Conservation (phyloP, 805 yeast species). For the Lachancea thermotolerans region DNA sequence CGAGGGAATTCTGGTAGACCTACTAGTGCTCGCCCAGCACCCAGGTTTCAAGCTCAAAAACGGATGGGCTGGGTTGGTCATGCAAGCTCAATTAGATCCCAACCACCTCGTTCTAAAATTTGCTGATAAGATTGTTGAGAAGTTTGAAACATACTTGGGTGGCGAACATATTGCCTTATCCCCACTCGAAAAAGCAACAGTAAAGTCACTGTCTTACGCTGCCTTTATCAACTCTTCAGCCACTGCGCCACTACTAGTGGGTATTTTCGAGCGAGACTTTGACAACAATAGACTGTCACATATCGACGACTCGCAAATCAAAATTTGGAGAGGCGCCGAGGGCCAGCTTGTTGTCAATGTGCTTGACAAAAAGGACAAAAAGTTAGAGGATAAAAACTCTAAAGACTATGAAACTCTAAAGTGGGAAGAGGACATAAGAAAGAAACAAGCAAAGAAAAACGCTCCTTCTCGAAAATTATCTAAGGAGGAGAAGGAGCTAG, state of each 20-base stretch:
- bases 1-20: slow-evolving; percentile 32
- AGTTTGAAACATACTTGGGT: slow-evolving; percentile 16
- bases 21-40: slow-evolving; percentile 42
- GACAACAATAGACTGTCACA: slow-evolving; percentile 30
- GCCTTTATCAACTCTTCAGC: slow-evolving; percentile 54
- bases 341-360: slow-evolving; percentile 67
- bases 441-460: slow-evolving; percentile 54
- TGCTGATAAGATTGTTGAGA: slow-evolving; percentile 19
- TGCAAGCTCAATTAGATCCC: slow-evolving; percentile 57
- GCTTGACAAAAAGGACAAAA: slow-evolving; percentile 39
- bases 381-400: slow-evolving; percentile 56
- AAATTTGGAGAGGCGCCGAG: slow-evolving; percentile 62
- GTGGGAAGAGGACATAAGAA: slow-evolving; percentile 84
- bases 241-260: slow-evolving; percentile 45
- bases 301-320: slow-evolving; percentile 44
- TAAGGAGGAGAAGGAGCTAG: slow-evolving; percentile 65
- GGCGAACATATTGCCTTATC: slow-evolving; percentile 15
- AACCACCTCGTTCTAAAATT: slow-evolving; percentile 41
- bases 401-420: slow-evolving; percentile 79
- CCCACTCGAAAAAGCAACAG: slow-evolving; percentile 38
- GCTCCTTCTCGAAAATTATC: slow-evolving; percentile 47
- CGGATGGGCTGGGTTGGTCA: slow-evolving; percentile 76
- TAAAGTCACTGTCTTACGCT: slow-evolving; percentile 45
- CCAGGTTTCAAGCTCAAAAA: slow-evolving; percentile 33
- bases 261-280: slow-evolving; percentile 40